Evolutionary conservation across 768 basidiomycete species (phyloP), one percentile per base, ranked within the genome.

Genomic region (Mycena belliarum): DNA sequence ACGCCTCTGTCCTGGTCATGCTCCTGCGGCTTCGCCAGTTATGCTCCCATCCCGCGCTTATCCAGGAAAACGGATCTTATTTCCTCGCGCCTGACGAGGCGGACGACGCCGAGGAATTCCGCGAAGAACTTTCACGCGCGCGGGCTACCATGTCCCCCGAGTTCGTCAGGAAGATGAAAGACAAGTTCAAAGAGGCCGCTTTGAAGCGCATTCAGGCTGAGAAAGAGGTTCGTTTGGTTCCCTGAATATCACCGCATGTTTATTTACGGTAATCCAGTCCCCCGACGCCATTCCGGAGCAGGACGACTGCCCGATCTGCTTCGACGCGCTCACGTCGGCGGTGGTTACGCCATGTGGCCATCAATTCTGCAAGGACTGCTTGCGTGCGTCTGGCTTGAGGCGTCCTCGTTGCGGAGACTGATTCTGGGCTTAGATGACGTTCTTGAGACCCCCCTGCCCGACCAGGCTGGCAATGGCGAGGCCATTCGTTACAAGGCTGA

Each of bases 271-370:
- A 8, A 6, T 25, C 6, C 18, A 86, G 82, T 81, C 80, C 18
- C 61, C 63, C 1, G 75, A 82, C 60, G 78, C 79, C 9, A 75
- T 75, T 15, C 74, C 76, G 2, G 79, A 82, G 23, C 75, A 78
- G 11, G 83, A 85, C 41, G 84, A 86, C 54, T 91, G 89, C 62
- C 79, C 86, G 0, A 82, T 91, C 52, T 90, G 89, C 67, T 81
- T 80, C 57, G 88, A 90, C 54, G 68, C 70, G 4, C 74, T 82
- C 65, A 79, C 75, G 1, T 76, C 83, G 50, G 73, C 84, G 16
- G 73, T 84, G 20, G 67, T 89, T 38, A 88, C 87, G 0, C 62
- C 75, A 0, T 91, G 89, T 63, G 68, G 68, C 2, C 89, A 89
- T 63, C 69, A 78, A 1, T 89, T 87, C 70, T 89, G 88, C 67